Percentiles rank a stretch among this genome's conserved stretches.
phyloP scores from a whole-genome alignment of 2,329 filamentous ascomycete genomes.

The Dactylellina drechsleri region DNA sequence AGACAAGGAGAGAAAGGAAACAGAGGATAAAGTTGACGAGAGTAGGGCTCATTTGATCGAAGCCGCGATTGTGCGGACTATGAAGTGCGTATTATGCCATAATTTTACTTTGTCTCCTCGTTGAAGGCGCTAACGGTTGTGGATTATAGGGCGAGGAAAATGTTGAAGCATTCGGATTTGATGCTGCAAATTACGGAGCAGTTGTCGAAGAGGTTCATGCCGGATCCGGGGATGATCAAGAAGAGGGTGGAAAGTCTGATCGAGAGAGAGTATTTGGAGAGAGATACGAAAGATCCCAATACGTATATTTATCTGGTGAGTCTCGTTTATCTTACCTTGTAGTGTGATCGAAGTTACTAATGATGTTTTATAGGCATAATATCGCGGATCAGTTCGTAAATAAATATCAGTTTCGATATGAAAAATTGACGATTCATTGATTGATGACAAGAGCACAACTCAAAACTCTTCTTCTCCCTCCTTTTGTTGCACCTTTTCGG shows the following conservation, averaged over 20 bases:
- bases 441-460: too few species aligned
- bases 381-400: too few species aligned
- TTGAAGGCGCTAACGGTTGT: background rate
- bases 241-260: constrained; percentile 67
- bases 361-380: background rate
- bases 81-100: constrained; percentile 63
- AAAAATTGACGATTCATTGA: too few species aligned
- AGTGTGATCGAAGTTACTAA: background rate
- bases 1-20: constrained; percentile 59
- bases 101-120: background rate
- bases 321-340: background rate
- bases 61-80: constrained; percentile 67
- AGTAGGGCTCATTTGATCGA: constrained; percentile 66
- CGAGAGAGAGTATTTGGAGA: constrained; percentile 67
- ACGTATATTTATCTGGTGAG: constrained; percentile 64
- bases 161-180: constrained; percentile 64
- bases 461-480: too few species aligned
- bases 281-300: constrained; percentile 62
- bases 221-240: constrained; percentile 68
- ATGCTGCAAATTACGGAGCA: constrained; percentile 67
- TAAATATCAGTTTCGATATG: too few species aligned
- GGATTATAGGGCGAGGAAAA: constrained; percentile 61
- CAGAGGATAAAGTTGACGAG: constrained; percentile 62
- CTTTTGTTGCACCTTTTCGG: too few species aligned
- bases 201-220: constrained; percentile 65